Evolutionary conservation across 2,329 filamentous ascomycete species (phyloP), one percentile per base, ranked within the genome.

Genomic region (Penicillium sp.): DNA sequence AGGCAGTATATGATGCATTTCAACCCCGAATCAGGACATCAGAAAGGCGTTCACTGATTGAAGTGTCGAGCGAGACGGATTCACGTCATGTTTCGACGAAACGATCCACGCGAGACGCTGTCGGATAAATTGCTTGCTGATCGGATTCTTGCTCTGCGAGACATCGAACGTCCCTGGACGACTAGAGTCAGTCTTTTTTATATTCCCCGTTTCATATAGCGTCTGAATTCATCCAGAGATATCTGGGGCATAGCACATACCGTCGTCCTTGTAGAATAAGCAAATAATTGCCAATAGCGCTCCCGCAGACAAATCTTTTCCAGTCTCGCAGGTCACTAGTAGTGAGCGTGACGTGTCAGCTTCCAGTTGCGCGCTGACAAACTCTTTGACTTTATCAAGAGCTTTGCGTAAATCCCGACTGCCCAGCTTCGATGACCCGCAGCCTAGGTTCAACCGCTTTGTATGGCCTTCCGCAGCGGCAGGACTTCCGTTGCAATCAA

Each of bases 21-120:
- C 54, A 15, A 28, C n/a, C 31, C 15, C 21, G n/a, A 41, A 23
- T 67, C 57, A 69, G 59, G 69, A 68, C 85, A 97, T 93, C 47
- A 97, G 74, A 65, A 90, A 95, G 50, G 89, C 89, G 71, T 97
- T 96, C 5, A 97, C 87, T 61, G 90, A 93, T 72, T 96, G 92
- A 34, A 97, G 75, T 0, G 92, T 96, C 21, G 89, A 81, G 33
- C 94, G 80, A 57, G 86, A 92, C 0, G 93, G 92, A 67, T 95
- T 95, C 2, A 87, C 88, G 60, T 88, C 85, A 0, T 91, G 87
- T 67, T 87, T 86, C 0, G 83, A 84, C 5, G 85, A 87, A 71
- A 93, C 89, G 62, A 97, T 89, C 78, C 86, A 88, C n/a, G 88
- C 87, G 29, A 97, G 78, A 47, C 86, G 82, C 61, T 85, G 83